A percentile compares a stretch with the other conserved stretches of the same genome.
These are phyloP conservation scores for Penicillium herquei DNA, from an alignment of 495 filamentous ascomycete genomes.

Conservation along the genomic window DNA sequence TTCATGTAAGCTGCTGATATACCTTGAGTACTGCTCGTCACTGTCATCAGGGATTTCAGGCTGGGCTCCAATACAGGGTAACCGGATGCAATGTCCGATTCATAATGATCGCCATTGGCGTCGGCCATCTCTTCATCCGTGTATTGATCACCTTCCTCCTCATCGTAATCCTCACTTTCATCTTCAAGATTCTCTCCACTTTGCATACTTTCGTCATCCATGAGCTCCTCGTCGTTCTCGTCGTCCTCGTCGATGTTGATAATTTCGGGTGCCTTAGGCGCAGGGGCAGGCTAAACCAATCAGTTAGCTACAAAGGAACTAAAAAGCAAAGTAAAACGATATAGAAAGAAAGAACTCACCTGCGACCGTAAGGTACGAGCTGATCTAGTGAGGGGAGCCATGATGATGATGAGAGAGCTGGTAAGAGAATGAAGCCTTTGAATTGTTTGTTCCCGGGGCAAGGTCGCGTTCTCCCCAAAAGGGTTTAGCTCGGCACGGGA, in stretches of 20 bases:
- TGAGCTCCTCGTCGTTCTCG: constrained; percentile 16
- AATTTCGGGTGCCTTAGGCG: constrained; percentile 32
- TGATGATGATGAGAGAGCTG: constrained; percentile 18
- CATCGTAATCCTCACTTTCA: constrained; percentile 7
- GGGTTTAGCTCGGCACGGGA: constrained; percentile 33
- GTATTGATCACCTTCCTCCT: constrained; percentile 21
- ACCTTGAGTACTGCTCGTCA: constrained; percentile 17
- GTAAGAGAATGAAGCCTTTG: constrained; percentile 24
- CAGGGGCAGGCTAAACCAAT: constrained; percentile 21
- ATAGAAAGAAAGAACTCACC: constrained; percentile 8
- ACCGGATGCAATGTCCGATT: constrained; percentile 17
- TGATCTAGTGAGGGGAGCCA: constrained; percentile 32
- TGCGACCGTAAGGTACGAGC: constrained; percentile 16
- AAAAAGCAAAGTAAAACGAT: background rate
- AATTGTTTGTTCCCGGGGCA: constrained; percentile 30
- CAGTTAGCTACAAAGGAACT: constrained; percentile 22
- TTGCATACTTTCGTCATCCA: constrained; percentile 18
- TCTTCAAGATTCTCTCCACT: constrained; percentile 17
- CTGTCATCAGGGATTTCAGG: constrained; percentile 15
- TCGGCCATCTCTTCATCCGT: constrained; percentile 25
- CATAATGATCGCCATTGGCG: constrained; percentile 18
- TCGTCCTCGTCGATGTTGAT: constrained; percentile 43
- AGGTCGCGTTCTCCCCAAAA: constrained; percentile 34
- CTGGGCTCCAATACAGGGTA: constrained; percentile 19
- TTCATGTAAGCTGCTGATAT: background rate